Evolutionary conservation across 805 yeast species (phyloP), one percentile per base, ranked within the genome.

Genomic region (Tanozyma kutaoensis): DNA sequence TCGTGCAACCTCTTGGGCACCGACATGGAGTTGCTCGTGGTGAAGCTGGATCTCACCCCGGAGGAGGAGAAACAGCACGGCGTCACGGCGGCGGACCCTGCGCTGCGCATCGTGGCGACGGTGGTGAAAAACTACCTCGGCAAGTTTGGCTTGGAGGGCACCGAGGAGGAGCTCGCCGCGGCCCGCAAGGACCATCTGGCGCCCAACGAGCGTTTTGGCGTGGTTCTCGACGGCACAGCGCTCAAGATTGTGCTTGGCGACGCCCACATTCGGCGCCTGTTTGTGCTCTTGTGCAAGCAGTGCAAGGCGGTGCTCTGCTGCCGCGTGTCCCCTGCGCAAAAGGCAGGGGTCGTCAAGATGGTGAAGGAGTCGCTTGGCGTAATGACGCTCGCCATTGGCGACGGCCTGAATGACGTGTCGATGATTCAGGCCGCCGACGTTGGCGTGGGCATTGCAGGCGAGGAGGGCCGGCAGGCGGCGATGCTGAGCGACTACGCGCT

Each of bases 351-450:
- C 15, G 88, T 78, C 14, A 61, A 56, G 34, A 50, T 74, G 55
- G 85, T 79, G 15, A 76, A 76, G 44, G 55, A 62, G 17, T 62
- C 64, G 7, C 61, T 79, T 38, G 64, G 66, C 26, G 91, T 79
- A 19, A 76, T 77, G 72, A 77, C 91, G 0, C 58, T 79, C 31
- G 82, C 88, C 0, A 72, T 79, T 45, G 93, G 93, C 18, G 93
- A 79, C 46, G 93, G 93, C 36, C 81, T 91, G 15, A 79, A 79
- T 43, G 93, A 79, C 48, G 91, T 79, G 26, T 80, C 91, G 7
- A 79, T 79, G 93, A 80, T 79, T 35, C 88, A 78, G 43, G 78
- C 81, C 19, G 88, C 93, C 4, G 76, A 80, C 46, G 72, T 80
- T 19, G 93, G 93, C 31, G 76, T 80, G 21, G 93, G 93, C 36